Percentiles rank a stretch among this genome's conserved stretches.
phyloP scores from a whole-genome alignment of 176 grass and related monocot genomes.

The Phragmites australis region DNA sequence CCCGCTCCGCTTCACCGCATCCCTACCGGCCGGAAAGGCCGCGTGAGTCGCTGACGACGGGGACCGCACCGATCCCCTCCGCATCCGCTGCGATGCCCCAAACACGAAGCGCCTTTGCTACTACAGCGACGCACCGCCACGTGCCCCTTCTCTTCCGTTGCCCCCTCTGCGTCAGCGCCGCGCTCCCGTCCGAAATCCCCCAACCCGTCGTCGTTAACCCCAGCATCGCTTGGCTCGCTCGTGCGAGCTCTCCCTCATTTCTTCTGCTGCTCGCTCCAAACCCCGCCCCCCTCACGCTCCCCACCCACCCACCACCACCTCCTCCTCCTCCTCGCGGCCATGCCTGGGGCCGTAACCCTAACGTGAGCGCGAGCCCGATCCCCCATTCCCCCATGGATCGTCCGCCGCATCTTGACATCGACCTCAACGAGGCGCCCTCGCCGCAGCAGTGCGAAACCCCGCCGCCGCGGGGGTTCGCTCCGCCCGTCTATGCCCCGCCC shows the following conservation, averaged over 20 bases:
- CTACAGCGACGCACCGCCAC: background rate
- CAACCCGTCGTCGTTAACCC: constrained; percentile 48
- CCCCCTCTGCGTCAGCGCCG: background rate
- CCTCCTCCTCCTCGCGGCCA: background rate
- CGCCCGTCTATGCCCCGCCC: background rate
- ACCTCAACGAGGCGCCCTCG: constrained; percentile 90
- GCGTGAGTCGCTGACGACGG: background rate
- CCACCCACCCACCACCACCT: too few species aligned
- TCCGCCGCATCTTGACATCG: constrained; percentile 63
- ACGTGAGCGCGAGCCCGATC: constrained; percentile 12
- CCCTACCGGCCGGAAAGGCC: background rate
- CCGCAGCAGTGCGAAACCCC: constrained; percentile 40
- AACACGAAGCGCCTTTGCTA: background rate
- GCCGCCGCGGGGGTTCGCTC: background rate
- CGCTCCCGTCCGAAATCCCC: constrained; percentile 12
- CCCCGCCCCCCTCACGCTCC: constrained; percentile 1
- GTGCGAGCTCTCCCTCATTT: constrained; percentile 32
- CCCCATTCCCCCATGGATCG: constrained; percentile 52
- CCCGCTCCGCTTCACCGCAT: constrained; percentile 28
- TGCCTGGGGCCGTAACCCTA: constrained; percentile 14
- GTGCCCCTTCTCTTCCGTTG: constrained; percentile 28
- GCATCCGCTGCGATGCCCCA: background rate
- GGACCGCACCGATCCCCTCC: background rate
- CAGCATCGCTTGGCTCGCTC: constrained; percentile 54
- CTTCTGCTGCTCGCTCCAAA: background rate